Conservation (phyloP, 2,329 filamentous ascomycete species). For the Aspergillus jensenii region DNA sequence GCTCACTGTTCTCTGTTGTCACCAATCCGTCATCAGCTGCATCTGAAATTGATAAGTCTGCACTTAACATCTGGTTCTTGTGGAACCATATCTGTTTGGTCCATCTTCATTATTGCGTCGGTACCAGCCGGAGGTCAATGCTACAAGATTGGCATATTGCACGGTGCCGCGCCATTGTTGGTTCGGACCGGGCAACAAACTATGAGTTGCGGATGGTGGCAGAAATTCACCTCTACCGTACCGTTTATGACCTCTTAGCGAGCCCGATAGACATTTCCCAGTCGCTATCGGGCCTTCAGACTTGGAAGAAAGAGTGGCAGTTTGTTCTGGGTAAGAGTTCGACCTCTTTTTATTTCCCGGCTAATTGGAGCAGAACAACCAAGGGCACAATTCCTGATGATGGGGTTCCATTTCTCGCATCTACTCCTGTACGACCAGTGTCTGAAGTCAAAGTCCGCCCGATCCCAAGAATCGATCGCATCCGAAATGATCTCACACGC, state of each 20-base stretch:
- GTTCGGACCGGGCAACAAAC: constrained; percentile 42
- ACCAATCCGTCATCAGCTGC: constrained; percentile 22
- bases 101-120: constrained; percentile 49
- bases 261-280: constrained; percentile 33
- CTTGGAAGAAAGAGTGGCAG: constrained; percentile 43
- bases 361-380: constrained; percentile 5
- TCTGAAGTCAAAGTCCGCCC: constrained; percentile 36
- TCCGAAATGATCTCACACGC: constrained; percentile 46
- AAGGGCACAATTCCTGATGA: constrained; percentile 17
- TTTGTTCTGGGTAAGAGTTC: constrained; percentile 37
- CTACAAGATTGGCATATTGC: constrained; percentile 40
- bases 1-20: constrained; percentile 21
- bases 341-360: too few relatives aligned
- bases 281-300: constrained; percentile 33
- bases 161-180: constrained; percentile 37
- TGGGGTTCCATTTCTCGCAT: constrained; percentile 49
- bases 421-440: constrained; percentile 42
- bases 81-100: constrained; percentile 49
- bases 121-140: constrained; percentile 41
- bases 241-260: constrained; percentile 42
- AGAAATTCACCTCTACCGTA: constrained; percentile 48
- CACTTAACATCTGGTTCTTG: constrained; percentile 35
- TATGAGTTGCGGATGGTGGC: constrained; percentile 50
- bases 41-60: constrained; percentile 10
- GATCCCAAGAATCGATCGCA: constrained; percentile 36